Percentiles rank a stretch among this genome's conserved stretches.
Conservation (phyloP, 306 rosid species). For the Prunus fruticosa region DNA sequence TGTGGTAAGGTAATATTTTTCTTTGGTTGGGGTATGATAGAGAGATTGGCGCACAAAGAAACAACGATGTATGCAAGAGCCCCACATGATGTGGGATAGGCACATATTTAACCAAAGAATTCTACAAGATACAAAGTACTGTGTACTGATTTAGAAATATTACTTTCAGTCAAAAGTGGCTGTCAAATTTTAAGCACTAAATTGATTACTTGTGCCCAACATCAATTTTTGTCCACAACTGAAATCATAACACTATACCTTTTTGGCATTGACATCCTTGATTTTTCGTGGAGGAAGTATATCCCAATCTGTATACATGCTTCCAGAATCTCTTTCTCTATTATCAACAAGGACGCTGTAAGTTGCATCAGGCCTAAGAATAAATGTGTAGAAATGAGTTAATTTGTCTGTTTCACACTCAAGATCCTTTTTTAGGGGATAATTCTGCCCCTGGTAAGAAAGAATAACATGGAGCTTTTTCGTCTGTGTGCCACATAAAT, state of each 20-base stretch:
- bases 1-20: not conserved
- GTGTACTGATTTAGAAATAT: not conserved
- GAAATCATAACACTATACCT: slow-evolving; percentile 11
- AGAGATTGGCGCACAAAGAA: slow-evolving; percentile 6
- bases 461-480: slow-evolving; percentile 89
- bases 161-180: not conserved
- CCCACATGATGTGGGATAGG: too few species aligned
- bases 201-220: not conserved
- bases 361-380: slow-evolving; percentile 90
- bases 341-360: slow-evolving; percentile 83
- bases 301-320: slow-evolving; percentile 89
- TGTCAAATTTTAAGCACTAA: not conserved
- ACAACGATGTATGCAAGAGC: not conserved
- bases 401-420: slow-evolving; percentile 91
- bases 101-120: not conserved
- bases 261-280: slow-evolving; percentile 61
- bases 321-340: slow-evolving; percentile 87
- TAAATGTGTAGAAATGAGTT: slow-evolving; percentile 91
- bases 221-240: not conserved
- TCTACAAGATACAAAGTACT: not conserved
- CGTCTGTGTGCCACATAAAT: slow-evolving; percentile 88
- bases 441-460: slow-evolving; percentile 94
- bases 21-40: slow-evolving; percentile 5
- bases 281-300: slow-evolving; percentile 86
- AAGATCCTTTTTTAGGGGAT: slow-evolving; percentile 85